These are phyloP conservation scores for Amanita fuliginea DNA, from an alignment of 768 basidiomycete species.

Conservation along the genomic window DNA sequence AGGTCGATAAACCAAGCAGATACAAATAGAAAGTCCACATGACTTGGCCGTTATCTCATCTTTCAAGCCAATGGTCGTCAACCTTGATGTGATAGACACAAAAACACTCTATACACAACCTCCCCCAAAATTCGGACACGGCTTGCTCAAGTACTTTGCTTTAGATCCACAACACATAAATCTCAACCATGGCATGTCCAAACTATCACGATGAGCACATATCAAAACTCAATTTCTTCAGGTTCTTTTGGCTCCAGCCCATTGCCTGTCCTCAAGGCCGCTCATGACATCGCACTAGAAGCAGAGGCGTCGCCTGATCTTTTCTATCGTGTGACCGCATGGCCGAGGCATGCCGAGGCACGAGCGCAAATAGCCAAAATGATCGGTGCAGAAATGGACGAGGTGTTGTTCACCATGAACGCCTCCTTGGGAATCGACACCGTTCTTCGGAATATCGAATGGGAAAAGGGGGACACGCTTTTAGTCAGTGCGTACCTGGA, in stretches of 20 bases:
- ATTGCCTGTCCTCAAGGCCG: constrained; percentile 34
- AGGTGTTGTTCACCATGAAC: constrained; percentile 52
- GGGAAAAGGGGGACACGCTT: constrained; percentile 58
- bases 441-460: constrained; percentile 55
- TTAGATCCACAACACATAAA: constrained; percentile 52
- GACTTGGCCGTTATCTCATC: too few relatives aligned
- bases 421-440: constrained; percentile 58
- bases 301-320: constrained; percentile 47
- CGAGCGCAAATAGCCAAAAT: constrained; percentile 40
- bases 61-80: too few relatives aligned
- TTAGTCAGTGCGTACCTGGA: constrained; percentile 37
- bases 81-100: neutral
- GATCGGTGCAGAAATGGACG: constrained; percentile 37
- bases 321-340: constrained; percentile 32
- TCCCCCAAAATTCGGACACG: constrained; percentile 42
- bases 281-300: constrained; percentile 26
- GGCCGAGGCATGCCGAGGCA: constrained; percentile 22
- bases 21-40: too few relatives aligned
- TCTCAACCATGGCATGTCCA: constrained; percentile 46
- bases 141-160: constrained; percentile 38
- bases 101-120: constrained; percentile 15
- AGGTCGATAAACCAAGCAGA: too few relatives aligned
- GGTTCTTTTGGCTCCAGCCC: constrained; percentile 54
- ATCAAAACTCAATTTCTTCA: constrained; percentile 12
- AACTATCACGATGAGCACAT: neutral